Conservation (phyloP, 2,329 filamentous ascomycete genomes). For the Arthrobotrys sphaeroides region DNA sequence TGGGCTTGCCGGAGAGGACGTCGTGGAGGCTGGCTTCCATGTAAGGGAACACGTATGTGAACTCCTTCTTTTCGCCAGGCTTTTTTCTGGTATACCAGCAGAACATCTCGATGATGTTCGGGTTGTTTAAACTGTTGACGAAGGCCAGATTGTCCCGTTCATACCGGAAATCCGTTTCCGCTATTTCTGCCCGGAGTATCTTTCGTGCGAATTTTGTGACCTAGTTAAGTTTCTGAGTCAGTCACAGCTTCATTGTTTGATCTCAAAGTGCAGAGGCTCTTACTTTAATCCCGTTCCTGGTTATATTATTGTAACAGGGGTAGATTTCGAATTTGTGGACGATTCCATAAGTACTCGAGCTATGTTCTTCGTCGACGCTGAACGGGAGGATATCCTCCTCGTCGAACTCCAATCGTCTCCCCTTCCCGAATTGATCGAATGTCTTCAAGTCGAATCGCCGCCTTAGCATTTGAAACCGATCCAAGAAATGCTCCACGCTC, state of each 20-base stretch:
- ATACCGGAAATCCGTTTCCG: slow-evolving; percentile 35
- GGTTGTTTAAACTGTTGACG: slow-evolving; percentile 30
- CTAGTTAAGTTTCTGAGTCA: not conserved
- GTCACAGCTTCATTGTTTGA: not conserved
- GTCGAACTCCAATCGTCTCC: slow-evolving; percentile 33
- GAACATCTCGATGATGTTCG: slow-evolving; percentile 42
- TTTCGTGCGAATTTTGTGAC: slow-evolving; percentile 38
- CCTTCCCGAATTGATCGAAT: slow-evolving; percentile 29
- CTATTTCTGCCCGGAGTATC: slow-evolving; percentile 32
- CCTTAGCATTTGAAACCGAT: slow-evolving; percentile 36
- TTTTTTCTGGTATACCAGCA: slow-evolving; percentile 37
- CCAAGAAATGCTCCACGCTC: slow-evolving; percentile 36
- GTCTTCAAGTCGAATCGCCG: slow-evolving; percentile 35
- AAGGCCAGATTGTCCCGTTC: slow-evolving; percentile 38
- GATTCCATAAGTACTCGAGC: slow-evolving; percentile 34
- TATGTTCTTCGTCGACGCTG: slow-evolving; percentile 25
- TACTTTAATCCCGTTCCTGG: slow-evolving; percentile 27
- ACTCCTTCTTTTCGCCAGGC: slow-evolving; percentile 35
- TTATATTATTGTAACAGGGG: slow-evolving; percentile 39
- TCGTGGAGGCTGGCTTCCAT: slow-evolving; percentile 41
- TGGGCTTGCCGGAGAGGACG: slow-evolving; percentile 5
- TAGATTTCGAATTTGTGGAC: slow-evolving; percentile 32
- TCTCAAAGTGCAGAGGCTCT: not conserved
- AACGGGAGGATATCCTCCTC: slow-evolving; percentile 38
- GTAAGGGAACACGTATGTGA: slow-evolving; percentile 40